Evolutionary conservation across 2,329 filamentous ascomycete species (phyloP).

Genomic region (Pseudopyricularia javanii): DNA sequence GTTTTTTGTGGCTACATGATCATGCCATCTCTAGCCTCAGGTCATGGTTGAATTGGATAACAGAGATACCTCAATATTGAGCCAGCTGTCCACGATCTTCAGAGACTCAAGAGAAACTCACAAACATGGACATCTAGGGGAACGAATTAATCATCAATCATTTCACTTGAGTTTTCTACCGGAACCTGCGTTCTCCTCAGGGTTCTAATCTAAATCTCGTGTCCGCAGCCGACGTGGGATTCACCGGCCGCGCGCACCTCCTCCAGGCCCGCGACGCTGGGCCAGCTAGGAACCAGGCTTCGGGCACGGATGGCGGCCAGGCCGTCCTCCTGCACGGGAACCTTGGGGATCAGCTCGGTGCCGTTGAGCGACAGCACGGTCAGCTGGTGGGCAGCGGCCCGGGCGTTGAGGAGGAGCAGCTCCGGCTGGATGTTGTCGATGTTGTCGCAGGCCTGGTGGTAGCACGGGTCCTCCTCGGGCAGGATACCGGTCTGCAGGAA

Average conservation of each 20-base stretch:
- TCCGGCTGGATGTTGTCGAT: conserved; percentile 41
- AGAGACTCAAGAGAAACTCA: too few species aligned
- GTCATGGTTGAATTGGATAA: too few species aligned
- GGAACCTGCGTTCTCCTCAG: neutral
- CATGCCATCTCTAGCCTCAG: too few species aligned
- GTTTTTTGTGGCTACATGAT: too few species aligned
- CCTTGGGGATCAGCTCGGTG: conserved; percentile 18
- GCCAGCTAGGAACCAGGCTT: conserved; percentile 7
- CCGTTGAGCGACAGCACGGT: conserved; percentile 17
- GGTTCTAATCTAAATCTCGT: conserved; percentile 13
- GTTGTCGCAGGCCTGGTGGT: conserved; percentile 51
- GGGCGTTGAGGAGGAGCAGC: conserved; percentile 42
- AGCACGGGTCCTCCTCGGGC: conserved; percentile 54
- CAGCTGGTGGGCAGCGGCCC: conserved; percentile 36
- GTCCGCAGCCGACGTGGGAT: conserved; percentile 20
- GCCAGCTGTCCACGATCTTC: too few species aligned
- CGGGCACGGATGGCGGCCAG: conserved; percentile 9
- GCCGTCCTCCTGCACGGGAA: conserved; percentile 11
- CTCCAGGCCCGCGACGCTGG: conserved; percentile 11
- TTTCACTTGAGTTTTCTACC: neutral
- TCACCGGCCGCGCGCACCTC: conserved; percentile 21
- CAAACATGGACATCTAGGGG: too few species aligned
- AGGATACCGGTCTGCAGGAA: conserved; percentile 62
- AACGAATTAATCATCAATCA: neutral
- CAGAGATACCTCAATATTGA: too few species aligned